phyloP scores from a whole-genome alignment of 2,329 filamentous ascomycete species.

The Cordyceps fumosorosea region DNA sequence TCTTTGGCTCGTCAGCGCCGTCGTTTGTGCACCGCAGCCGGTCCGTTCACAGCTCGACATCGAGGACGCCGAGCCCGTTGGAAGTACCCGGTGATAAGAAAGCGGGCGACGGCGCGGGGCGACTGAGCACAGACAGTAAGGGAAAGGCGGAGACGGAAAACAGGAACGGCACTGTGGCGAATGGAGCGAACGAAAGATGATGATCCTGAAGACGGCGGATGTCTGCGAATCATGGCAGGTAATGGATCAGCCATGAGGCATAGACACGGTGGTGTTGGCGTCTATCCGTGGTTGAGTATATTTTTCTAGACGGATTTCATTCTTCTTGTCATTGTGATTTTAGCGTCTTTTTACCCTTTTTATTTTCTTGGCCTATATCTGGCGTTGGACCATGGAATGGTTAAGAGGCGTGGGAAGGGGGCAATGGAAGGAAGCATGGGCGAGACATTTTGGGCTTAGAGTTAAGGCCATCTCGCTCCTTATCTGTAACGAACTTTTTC shows the following conservation, averaged over 20 bases:
- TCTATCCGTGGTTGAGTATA: neutral
- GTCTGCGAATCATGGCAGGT: neutral
- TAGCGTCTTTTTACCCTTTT: neutral
- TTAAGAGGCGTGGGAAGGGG: neutral
- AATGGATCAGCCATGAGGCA: neutral
- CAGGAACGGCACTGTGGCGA: neutral
- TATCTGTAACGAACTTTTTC: too few species aligned
- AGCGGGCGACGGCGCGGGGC: neutral
- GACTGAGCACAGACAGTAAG: neutral
- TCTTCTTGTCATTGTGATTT: neutral
- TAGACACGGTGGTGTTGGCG: neutral
- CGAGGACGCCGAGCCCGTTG: neutral
- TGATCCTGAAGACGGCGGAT: neutral
- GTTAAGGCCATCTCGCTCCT: neutral
- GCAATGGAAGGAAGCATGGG: neutral
- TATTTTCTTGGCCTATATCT: neutral
- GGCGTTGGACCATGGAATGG: neutral
- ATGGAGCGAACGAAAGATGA: neutral
- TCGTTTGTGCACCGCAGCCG: neutral
- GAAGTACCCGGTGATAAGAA: neutral
- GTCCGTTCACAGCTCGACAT: neutral
- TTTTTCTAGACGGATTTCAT: neutral
- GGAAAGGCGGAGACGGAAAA: neutral
- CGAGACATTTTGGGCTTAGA: neutral
- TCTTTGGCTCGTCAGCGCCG: conserved; percentile 4